Evolutionary conservation across 1,284 basidiomycete genomes (phyloP).

Genomic region (Apiotrichum mycotoxinovorans): DNA sequence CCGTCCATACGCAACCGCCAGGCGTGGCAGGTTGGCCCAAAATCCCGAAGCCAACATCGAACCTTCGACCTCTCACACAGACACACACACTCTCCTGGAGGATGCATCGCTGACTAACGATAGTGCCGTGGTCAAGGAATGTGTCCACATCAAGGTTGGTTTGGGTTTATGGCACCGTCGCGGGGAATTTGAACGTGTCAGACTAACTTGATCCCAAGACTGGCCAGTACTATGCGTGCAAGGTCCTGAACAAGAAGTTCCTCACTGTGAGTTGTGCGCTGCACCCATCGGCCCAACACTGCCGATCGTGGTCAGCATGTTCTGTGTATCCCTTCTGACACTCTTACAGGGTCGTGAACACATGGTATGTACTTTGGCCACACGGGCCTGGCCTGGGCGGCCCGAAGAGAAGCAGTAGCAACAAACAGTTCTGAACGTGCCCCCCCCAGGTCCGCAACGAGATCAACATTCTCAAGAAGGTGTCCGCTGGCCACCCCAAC

Average conservation of each 20-base stretch:
- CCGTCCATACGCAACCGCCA: no score
- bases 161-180: not conserved
- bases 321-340: not conserved
- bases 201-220: slow-evolving; percentile 41
- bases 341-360: slow-evolving; percentile 67
- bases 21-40: no score
- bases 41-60: no score
- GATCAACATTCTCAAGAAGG: slow-evolving; percentile 88
- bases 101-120: slow-evolving; percentile 14
- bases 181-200: no score
- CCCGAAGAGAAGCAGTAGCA: not conserved
- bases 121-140: slow-evolving; percentile 66
- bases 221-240: slow-evolving; percentile 54
- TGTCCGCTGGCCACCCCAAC: slow-evolving; percentile 85
- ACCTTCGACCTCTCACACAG: not conserved
- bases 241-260: slow-evolving; percentile 81
- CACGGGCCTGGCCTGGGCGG: not conserved
- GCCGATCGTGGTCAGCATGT: not conserved
- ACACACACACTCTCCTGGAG: not conserved
- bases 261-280: slow-evolving; percentile 59
- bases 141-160: slow-evolving; percentile 89
- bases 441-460: slow-evolving; percentile 86
- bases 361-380: slow-evolving; percentile 59
- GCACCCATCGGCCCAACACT: not conserved
- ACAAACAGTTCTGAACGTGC: not conserved